Percentiles rank a stretch among this genome's conserved stretches.
Evolutionary conservation across 2,329 filamentous ascomycete species (phyloP).

Genomic region (Colletotrichum coccodes): DNA sequence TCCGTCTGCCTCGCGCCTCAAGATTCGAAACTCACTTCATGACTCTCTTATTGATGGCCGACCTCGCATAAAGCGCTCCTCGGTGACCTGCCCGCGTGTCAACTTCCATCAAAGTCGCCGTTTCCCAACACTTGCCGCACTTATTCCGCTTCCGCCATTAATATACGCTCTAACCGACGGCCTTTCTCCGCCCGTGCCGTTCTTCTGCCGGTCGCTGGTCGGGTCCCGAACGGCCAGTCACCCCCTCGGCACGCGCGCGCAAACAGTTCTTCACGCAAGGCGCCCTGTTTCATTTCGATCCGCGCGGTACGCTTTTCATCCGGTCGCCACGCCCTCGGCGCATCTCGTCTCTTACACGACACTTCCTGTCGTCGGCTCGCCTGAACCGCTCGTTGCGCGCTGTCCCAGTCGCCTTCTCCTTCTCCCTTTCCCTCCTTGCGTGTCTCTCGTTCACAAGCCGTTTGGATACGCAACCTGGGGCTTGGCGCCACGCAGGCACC

Average conservation of each 20-base stretch:
- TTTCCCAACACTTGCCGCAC: not conserved
- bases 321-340: not conserved
- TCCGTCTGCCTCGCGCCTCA: not conserved
- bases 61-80: not conserved
- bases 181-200: not conserved
- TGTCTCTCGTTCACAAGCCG: not conserved
- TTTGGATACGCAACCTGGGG: not conserved
- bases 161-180: not conserved
- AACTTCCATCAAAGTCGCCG: not conserved
- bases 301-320: constrained; percentile 4
- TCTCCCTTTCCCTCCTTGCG: not conserved
- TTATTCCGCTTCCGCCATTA: not conserved
- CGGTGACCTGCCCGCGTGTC: not conserved
- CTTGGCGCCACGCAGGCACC: not conserved
- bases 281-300: constrained; percentile 7
- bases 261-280: not conserved
- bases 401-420: not conserved
- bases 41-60: not conserved
- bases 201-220: constrained; percentile 8
- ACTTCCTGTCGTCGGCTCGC: not conserved
- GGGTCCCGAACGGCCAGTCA: constrained; percentile 1
- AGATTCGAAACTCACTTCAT: not conserved
- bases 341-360: not conserved
- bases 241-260: constrained; percentile 20
- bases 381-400: not conserved